Percentiles rank a stretch among this genome's conserved stretches.
phyloP scores from a whole-genome alignment of 192 early-diverging fungal genomes.

The Irineochytrium annulatum region DNA sequence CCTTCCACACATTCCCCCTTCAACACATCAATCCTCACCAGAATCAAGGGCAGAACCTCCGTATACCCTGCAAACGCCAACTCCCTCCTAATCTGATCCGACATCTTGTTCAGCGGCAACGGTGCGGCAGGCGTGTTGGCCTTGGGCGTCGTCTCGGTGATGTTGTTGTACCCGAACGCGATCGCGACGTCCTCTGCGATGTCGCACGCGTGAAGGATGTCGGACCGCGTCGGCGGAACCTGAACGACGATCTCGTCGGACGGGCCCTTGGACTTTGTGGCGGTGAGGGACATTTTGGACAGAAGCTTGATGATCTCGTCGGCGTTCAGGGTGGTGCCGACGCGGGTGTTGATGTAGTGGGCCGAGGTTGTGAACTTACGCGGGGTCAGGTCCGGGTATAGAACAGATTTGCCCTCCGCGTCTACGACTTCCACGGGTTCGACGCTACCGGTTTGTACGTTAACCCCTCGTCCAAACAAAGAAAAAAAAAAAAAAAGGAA shows the following conservation, averaged over 20 bases:
- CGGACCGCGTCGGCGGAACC: constrained; percentile 85
- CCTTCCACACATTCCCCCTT: not conserved
- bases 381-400: constrained; percentile 71
- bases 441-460: constrained; percentile 51
- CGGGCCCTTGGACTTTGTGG: constrained; percentile 40
- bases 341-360: constrained; percentile 84
- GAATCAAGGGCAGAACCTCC: constrained; percentile 87
- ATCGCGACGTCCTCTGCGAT: constrained; percentile 97
- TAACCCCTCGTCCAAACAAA: not conserved
- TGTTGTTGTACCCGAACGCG: constrained; percentile 94
- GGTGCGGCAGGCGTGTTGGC: constrained; percentile 81
- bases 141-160: constrained; percentile 73
- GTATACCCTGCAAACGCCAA: constrained; percentile 88
- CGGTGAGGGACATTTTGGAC: constrained; percentile 83
- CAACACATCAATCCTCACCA: constrained; percentile 52
- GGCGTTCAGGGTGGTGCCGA: constrained; percentile 65
- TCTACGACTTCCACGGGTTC: constrained; percentile 90
- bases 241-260: constrained; percentile 62
- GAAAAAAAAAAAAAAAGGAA: not conserved
- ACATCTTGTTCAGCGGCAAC: constrained; percentile 89
- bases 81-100: constrained; percentile 80
- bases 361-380: constrained; percentile 68
- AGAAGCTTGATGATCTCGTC: constrained; percentile 73
- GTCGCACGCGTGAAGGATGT: constrained; percentile 95
- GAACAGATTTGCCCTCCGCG: constrained; percentile 63